phyloP scores from a whole-genome alignment of 495 filamentous ascomycete genomes.

The Annulohypoxylon stygium region DNA sequence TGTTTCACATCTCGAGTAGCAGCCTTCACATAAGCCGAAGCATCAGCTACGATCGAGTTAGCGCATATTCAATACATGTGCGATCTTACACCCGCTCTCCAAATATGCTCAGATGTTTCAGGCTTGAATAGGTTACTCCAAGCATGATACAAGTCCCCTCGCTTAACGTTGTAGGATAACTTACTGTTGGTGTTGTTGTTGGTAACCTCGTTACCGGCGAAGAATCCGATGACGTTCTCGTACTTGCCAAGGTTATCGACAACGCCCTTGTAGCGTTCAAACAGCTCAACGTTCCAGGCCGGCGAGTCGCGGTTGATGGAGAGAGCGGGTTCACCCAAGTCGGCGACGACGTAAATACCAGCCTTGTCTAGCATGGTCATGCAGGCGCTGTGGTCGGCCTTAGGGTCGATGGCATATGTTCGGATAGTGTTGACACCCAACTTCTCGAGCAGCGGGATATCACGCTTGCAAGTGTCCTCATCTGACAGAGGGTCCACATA shows the following conservation, averaged over 20 bases:
- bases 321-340: conserved; percentile 80
- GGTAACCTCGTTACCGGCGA: conserved; percentile 96
- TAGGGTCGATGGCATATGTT: conserved; percentile 91
- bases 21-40: conserved; percentile 94
- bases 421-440: conserved; percentile 91
- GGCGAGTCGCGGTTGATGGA: conserved; percentile 89
- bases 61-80: not conserved
- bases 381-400: conserved; percentile 80
- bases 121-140: not conserved
- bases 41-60: conserved; percentile 61
- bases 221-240: conserved; percentile 93
- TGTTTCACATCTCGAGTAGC: conserved; percentile 94
- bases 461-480: conserved; percentile 75
- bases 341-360: conserved; percentile 94
- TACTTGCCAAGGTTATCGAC: conserved; percentile 84
- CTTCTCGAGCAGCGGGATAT: conserved; percentile 82
- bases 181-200: conserved; percentile 81
- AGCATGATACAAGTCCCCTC: not conserved
- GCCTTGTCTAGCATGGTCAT: conserved; percentile 86
- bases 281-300: conserved; percentile 80
- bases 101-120: not conserved
- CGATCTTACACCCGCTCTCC: not conserved
- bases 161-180: not conserved
- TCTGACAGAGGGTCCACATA: conserved; percentile 80
- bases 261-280: conserved; percentile 82